Evolutionary conservation across 495 filamentous ascomycete species (phyloP).

Genomic region (Aspergillus indologenus): DNA sequence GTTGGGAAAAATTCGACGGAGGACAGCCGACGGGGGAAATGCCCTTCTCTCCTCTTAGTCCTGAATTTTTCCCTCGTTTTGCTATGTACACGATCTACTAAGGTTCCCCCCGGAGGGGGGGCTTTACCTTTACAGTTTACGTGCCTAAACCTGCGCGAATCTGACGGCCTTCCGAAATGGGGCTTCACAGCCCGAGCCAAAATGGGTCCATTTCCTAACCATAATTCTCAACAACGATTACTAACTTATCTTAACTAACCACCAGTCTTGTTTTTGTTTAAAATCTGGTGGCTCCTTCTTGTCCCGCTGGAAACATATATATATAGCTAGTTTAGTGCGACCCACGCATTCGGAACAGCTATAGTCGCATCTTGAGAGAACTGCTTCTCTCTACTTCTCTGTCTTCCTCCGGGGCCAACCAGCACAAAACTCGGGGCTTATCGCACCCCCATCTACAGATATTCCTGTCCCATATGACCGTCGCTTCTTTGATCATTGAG

Average conservation of each 20-base stretch:
- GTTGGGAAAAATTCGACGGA: neutral
- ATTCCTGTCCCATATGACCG: neutral
- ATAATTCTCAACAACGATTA: slow-evolving; percentile 9
- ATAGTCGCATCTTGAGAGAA: slow-evolving; percentile 19
- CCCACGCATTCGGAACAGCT: slow-evolving; percentile 25
- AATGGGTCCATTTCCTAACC: slow-evolving; percentile 5
- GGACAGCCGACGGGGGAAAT: neutral
- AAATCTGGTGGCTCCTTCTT: slow-evolving; percentile 6
- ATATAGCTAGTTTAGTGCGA: slow-evolving; percentile 16
- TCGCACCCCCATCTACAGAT: neutral
- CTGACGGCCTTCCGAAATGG: slow-evolving; percentile 9
- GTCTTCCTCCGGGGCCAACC: slow-evolving; percentile 6
- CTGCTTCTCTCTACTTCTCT: slow-evolving; percentile 8
- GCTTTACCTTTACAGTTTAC: neutral
- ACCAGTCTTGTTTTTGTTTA: slow-evolving; percentile 5
- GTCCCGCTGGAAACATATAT: slow-evolving; percentile 10
- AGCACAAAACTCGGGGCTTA: neutral
- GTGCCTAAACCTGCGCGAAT: slow-evolving; percentile 17
- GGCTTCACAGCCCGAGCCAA: slow-evolving; percentile 6
- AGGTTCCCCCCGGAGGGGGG: neutral
- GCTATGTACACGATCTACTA: slow-evolving; percentile 9
- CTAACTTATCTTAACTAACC: slow-evolving; percentile 14
- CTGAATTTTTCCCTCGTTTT: slow-evolving; percentile 7
- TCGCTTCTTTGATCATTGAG: slow-evolving; percentile 9
- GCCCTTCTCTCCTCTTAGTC: slow-evolving; percentile 1